Evolutionary conservation across 2,329 filamentous ascomycete species (phyloP), one percentile per base, ranked within the genome.

Genomic region (Lachnellula arida): DNA sequence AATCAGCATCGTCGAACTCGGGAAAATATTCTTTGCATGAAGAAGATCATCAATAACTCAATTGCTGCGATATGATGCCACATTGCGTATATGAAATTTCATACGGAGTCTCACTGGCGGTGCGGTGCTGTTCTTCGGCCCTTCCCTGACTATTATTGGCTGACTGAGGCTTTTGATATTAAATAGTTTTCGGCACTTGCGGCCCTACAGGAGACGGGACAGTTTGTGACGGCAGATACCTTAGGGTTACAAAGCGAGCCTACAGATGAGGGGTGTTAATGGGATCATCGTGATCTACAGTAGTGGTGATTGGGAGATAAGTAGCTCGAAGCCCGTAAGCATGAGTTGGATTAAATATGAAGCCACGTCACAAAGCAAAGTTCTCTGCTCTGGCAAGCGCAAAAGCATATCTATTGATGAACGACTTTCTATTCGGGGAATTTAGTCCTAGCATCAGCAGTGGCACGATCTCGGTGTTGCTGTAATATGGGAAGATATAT

Each of bases 151-250:
- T 5, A 40, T 17, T 40, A 15, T 19, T 19, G 15, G 37, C 37
- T 14, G n/a, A 46, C 22, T 46, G 39, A 22, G 37, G n/a, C 11
- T 47, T 42, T 54, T 17, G 46, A 50, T 53, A 32, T 28, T 6
- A 28, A 8, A 8, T 28, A 28, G 40, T 46, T 25, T 39, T 58
- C 56, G 60, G 60, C 55, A 60, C 56, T 62, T 60, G 54, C 40
- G 25, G 17, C 23, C 22, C 47, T 35, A 44, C 28, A 49, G 51
- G n/a, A 4, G 14, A 17, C 37, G n/a, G 1, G 14, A 17, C 37
- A n/a, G 37, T 9, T 53, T 49, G 42, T 42, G 40, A 53, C 59
- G 59, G 59, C 56, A 60, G 48, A 58, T 58, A 48, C n/a, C 49
- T 50, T 28, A 46, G 51, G 50, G 11, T 39, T 51, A 12, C n/a